Evolutionary conservation across 2,329 filamentous ascomycete genomes (phyloP), one percentile per base, ranked within the genome.

Genomic region (Penicillium sp.): DNA sequence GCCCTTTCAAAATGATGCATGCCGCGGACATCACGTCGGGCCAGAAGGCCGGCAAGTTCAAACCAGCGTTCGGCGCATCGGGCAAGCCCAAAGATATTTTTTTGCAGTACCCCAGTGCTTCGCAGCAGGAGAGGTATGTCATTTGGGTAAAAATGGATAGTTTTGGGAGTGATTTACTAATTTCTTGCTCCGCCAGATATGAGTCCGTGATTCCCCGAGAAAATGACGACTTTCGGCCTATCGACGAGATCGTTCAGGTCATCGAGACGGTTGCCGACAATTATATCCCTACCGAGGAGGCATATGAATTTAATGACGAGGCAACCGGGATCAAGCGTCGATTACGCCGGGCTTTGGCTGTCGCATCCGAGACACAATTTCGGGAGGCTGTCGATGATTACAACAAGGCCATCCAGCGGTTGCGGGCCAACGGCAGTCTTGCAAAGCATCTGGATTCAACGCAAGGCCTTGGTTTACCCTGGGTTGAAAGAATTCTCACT

Each of bases 21-120:
- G 79, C 79, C 8, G 68, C 74, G 36, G 72, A 79, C 53, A 80
- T 81, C 62, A 77, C 71, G 42, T 74, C 70, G 29, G 60, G 66
- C n/a, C 70, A 73, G 57, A 76, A 72, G 56, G 70, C 68, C 44
- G 72, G 69, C 49, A 79, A 81, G 59, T 85, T 79, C 68, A 79
- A 76, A 58, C 75, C 77, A 26, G 81, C 78, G 23, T 82, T 80
- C 62, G 75, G 76, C 11, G 76, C 72, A 39, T 70, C 70, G 42
- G 69, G 71, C 11, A 73, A 76, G 44, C 71, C 78, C 18, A 67
- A 71, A 27, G 72, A 77, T 10, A 83, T 95, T 55, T 78, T 86
- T 67, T 76, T 97, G 62, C 89, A 94, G 71, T 97, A 97, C 72
- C 93, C 94, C 9, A 92, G 90, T 70, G 78, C 81, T 58, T 82